Conservation (phyloP, 2,329 filamentous ascomycete species). For the Whalleya microplaca region DNA sequence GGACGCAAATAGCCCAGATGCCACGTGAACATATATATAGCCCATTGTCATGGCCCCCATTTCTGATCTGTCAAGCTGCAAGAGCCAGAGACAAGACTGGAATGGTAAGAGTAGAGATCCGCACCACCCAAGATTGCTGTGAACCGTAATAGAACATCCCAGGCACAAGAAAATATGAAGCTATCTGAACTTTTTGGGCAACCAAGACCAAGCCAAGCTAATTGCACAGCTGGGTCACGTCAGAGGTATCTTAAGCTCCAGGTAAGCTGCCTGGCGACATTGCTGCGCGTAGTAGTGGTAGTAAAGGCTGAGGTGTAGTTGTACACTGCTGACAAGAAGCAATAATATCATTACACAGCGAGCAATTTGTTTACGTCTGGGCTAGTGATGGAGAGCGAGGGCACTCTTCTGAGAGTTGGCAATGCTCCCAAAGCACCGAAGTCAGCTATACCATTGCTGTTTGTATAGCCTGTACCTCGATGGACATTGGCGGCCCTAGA, state of each 20-base stretch:
- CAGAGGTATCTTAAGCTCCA: conserved; percentile 1
- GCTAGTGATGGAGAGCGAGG: conserved; percentile 1
- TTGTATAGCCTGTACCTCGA: not conserved
- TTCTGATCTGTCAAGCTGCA: conserved; percentile 1
- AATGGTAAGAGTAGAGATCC: not conserved
- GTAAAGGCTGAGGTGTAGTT: not conserved
- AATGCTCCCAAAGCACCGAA: conserved; percentile 1
- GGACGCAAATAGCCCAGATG: not conserved
- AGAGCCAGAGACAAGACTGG: conserved; percentile 5
- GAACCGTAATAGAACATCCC: conserved; percentile 4
- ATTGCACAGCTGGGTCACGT: not conserved
- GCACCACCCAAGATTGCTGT: conserved; percentile 3
- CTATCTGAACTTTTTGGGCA: conserved; percentile 18
- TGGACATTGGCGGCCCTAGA: not conserved
- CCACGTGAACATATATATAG: not conserved
- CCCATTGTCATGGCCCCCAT: not conserved
- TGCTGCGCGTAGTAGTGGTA: conserved; percentile 3
- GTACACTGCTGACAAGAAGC: conserved; percentile 1
- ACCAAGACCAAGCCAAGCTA: conserved; percentile 5
- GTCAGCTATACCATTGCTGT: conserved; percentile 1
- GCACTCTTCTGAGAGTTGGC: conserved; percentile 1
- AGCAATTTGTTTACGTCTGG: conserved; percentile 17
- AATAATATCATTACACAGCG: conserved; percentile 12
- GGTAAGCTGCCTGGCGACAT: conserved; percentile 2
- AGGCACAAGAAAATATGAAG: conserved; percentile 11